Percentiles rank a stretch among this genome's conserved stretches.
Conservation (phyloP, 2,329 filamentous ascomycete genomes). For the Dothistroma pini region DNA sequence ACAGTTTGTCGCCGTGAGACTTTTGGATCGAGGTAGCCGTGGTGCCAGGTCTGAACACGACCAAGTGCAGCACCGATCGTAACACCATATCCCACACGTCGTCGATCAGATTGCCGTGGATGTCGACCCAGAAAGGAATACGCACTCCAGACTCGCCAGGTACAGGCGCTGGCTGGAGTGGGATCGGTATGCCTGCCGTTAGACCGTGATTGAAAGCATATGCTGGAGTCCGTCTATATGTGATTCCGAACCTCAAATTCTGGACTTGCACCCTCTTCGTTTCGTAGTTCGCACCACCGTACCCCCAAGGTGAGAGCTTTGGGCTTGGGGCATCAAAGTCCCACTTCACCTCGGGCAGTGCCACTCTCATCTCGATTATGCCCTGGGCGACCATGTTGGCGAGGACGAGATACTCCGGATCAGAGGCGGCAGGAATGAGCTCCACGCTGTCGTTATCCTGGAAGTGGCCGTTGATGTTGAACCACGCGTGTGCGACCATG, state of each 20-base stretch:
- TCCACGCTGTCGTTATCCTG: constrained; percentile 36
- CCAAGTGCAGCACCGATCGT: constrained; percentile 58
- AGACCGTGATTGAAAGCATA: constrained; percentile 58
- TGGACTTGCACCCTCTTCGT: constrained; percentile 64
- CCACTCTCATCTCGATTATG: constrained; percentile 52
- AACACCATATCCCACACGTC: constrained; percentile 63
- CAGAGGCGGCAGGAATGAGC: constrained; percentile 56
- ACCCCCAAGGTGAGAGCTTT: constrained; percentile 58
- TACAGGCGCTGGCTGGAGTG: constrained; percentile 10
- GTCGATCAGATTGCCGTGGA: constrained; percentile 58
- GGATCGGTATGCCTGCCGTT: constrained; percentile 40
- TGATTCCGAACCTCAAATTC: constrained; percentile 62
- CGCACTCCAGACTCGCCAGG: constrained; percentile 28
- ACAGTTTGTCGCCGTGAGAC: constrained; percentile 56
- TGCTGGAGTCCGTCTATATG: constrained; percentile 53
- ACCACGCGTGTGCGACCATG: constrained; percentile 26
- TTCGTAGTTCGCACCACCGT: constrained; percentile 68
- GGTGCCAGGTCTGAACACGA: constrained; percentile 61
- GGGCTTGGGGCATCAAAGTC: constrained; percentile 40
- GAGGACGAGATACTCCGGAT: constrained; percentile 64
- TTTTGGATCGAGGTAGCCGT: constrained; percentile 52
- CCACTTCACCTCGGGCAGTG: constrained; percentile 59
- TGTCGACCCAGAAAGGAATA: constrained; percentile 69
- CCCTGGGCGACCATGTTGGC: constrained; percentile 62
- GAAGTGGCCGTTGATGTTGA: constrained; percentile 35